phyloP scores from a whole-genome alignment of 192 early-diverging fungal genomes.

The Rhizoclosmatium globosum region DNA sequence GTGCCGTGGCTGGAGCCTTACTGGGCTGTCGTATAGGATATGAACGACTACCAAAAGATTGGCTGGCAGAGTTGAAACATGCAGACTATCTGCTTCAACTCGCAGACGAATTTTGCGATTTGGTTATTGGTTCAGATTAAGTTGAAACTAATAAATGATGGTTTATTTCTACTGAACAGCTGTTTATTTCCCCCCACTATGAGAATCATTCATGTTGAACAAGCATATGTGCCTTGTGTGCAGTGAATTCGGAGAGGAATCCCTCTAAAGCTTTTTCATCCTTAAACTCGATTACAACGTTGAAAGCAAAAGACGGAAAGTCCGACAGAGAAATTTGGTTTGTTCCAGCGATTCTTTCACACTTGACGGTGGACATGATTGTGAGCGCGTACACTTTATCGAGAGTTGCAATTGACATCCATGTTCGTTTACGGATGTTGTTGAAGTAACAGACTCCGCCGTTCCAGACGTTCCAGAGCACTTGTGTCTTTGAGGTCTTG shows the following conservation, averaged over 20 bases:
- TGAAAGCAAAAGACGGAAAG: not conserved
- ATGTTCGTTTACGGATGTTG: not conserved
- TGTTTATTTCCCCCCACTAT: no score
- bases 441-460: constrained; percentile 11
- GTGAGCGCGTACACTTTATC: not conserved
- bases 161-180: not conserved
- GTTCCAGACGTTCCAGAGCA: constrained; percentile 1
- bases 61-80: constrained; percentile 50
- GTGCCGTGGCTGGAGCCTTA: constrained; percentile 59
- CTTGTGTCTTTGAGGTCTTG: not conserved
- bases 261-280: not conserved
- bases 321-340: not conserved
- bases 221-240: not conserved
- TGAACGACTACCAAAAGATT: constrained; percentile 53
- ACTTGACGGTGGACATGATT: not conserved
- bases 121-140: not conserved
- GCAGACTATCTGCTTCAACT: not conserved
- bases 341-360: not conserved
- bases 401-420: not conserved
- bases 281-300: not conserved
- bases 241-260: not conserved
- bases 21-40: constrained; percentile 57
- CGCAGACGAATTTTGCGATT: not conserved
- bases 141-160: not conserved
- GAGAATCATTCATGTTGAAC: not conserved